Conservation (phyloP, 352 stramenopile species). For the Phytophthora colocasiae region DNA sequence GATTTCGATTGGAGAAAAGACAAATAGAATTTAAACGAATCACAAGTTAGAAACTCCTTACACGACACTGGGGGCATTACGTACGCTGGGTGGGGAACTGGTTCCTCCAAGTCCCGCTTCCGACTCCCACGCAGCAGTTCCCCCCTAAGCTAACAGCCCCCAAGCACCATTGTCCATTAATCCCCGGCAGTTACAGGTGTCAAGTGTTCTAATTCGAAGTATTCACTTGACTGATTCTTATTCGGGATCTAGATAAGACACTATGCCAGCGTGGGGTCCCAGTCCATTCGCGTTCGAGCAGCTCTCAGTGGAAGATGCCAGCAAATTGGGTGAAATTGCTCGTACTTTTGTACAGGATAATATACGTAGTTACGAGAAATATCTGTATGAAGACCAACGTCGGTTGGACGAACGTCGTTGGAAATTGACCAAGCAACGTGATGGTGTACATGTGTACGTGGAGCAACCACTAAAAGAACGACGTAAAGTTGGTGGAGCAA, state of each 20-base stretch:
- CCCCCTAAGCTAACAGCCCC: neutral
- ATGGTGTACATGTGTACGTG: constrained; percentile 36
- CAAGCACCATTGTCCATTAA: constrained; percentile 5
- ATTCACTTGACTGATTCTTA: constrained; percentile 16
- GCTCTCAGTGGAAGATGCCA: constrained; percentile 35
- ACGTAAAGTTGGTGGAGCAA: constrained; percentile 19
- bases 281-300: constrained; percentile 40
- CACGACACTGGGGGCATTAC: constrained; percentile 15
- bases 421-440: constrained; percentile 37
- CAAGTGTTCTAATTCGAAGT: constrained; percentile 5
- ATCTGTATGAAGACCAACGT: constrained; percentile 36
- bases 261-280: constrained; percentile 30
- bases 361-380: constrained; percentile 37
- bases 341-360: constrained; percentile 38
- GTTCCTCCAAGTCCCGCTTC: constrained; percentile 1
- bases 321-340: constrained; percentile 37
- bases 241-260: constrained; percentile 3
- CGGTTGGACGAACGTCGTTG: constrained; percentile 35
- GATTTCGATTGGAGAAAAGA: neutral
- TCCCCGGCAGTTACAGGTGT: constrained; percentile 7
- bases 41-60: neutral
- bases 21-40: constrained; percentile 5
- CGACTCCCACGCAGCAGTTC: constrained; percentile 20
- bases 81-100: constrained; percentile 6
- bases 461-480: constrained; percentile 34